Base-by-base conservation (phyloP, 345 rosid genomes). In the Corymbia maculata region DNA sequence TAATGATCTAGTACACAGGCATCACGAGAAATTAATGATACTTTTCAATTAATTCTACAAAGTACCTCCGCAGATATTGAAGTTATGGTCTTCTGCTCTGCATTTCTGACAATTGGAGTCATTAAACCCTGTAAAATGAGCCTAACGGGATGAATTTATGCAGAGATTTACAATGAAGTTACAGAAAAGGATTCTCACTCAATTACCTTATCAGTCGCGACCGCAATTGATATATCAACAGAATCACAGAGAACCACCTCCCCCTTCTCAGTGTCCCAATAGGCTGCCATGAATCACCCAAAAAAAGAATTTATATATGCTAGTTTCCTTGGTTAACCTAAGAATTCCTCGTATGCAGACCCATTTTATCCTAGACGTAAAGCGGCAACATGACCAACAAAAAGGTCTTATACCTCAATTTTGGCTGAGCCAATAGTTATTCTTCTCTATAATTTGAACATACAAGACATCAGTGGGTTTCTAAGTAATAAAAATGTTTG, bases 131-230 rank as follows among this genome's bases (percentile, higher is more conserved):
- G 97, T 66, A 91, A 89, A 49, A 75, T 52, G 86, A 86, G 87
- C 47, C 47, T 32, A 21, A 13, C 12, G 68, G 49, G 49, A 52
- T 52, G 15, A 88, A 51, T 44, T 45, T 55, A 90, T 89, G 85
- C 52, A 85, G 70, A 85, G 57, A 55, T 85, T 32, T 50, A 90
- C 51, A 32, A 44, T 45, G 52, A 88, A 57, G 50, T 36, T 55
- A 47, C 36, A 53, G 49, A 42, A 75, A 82, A 51, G 32, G 51
- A 30, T 22, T 32, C 52, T 75, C 36, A 61, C 89, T 61, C 88
- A 79, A 86, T 87, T 93, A 97, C 99, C 98, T 96, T 97, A 90
- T 97, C 99, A 89, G 99, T 96, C 45, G 99, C 99, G 89, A 97
- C 99, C 49, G 99, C 99, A 92, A 97, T 93, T 86, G 99, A 96